A percentile compares a stretch with the other conserved stretches of the same genome.
Evolutionary conservation across 2,329 filamentous ascomycete species (phyloP).

Genomic region (Aspergillus uvarum): DNA sequence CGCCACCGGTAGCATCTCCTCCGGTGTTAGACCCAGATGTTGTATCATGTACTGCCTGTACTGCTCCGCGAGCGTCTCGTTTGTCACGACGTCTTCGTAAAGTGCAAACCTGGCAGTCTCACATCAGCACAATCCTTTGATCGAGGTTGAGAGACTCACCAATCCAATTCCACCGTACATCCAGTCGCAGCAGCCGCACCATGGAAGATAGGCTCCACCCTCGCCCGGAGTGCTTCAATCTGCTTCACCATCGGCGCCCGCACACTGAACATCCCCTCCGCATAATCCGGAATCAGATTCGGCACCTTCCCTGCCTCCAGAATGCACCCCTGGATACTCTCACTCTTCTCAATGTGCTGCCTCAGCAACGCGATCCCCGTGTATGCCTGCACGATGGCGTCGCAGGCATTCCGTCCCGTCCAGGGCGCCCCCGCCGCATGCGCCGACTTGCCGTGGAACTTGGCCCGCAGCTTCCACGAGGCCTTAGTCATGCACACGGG

Average conservation of each 20-base stretch:
- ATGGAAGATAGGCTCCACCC: neutral
- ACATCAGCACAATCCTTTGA: neutral
- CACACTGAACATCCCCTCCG: conserved; percentile 2
- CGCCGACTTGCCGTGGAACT: neutral
- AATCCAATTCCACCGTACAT: neutral
- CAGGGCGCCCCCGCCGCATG: neutral
- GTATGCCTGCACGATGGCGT: conserved; percentile 1
- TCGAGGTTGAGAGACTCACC: conserved; percentile 3
- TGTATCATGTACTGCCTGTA: conserved; percentile 1
- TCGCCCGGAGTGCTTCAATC: neutral
- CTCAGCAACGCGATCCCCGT: neutral
- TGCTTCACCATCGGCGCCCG: neutral
- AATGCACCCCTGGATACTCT: conserved; percentile 4
- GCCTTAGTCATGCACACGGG: conserved; percentile 1
- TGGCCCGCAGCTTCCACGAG: neutral
- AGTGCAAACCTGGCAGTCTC: neutral
- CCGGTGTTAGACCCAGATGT: neutral
- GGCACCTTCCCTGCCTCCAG: neutral
- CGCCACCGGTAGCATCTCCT: neutral
- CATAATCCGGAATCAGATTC: neutral
- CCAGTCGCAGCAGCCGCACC: neutral
- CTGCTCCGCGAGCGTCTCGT: conserved; percentile 1
- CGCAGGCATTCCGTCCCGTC: neutral
- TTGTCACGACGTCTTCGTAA: conserved; percentile 2
- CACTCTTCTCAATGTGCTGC: conserved; percentile 1